phyloP scores from a whole-genome alignment of 2,329 filamentous ascomycete species.

The Zarea fungicola region DNA sequence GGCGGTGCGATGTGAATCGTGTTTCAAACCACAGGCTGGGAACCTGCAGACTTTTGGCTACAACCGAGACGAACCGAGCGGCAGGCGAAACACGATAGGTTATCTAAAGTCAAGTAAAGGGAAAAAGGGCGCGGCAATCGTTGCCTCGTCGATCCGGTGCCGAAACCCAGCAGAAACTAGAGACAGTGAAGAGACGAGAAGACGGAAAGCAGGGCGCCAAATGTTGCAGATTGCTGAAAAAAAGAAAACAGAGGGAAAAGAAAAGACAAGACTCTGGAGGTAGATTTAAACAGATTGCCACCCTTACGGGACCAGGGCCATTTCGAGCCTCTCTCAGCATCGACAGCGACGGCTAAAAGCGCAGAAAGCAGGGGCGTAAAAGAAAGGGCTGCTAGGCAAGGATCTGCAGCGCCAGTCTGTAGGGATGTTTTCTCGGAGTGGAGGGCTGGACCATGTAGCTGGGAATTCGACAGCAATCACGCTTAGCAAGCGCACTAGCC shows the following conservation, averaged over 20 bases:
- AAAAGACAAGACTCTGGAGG: not conserved
- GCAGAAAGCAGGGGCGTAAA: not conserved
- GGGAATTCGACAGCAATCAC: constrained; percentile 8
- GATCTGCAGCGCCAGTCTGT: constrained; percentile 6
- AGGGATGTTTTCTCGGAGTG: not conserved
- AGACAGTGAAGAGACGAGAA: not conserved
- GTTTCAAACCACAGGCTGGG: constrained; percentile 7
- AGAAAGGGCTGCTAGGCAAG: constrained; percentile 1
- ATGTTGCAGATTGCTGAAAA: not conserved
- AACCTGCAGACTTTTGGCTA: constrained; percentile 7
- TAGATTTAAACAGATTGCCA: not conserved
- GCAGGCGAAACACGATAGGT: constrained; percentile 2
- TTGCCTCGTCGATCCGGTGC: not conserved
- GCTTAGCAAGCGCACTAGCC: not conserved
- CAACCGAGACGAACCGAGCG: not conserved
- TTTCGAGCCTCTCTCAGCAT: constrained; percentile 6
- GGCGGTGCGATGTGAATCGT: constrained; percentile 9
- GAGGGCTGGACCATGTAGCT: constrained; percentile 6
- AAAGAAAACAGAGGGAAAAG: not conserved
- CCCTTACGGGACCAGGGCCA: not conserved
- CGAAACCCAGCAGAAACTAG: not conserved
- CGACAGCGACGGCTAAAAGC: not conserved
- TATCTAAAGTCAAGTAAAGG: too few relatives aligned
- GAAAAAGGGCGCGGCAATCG: not conserved
- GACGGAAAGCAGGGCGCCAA: not conserved